A percentile compares a stretch with the other conserved stretches of the same genome.
Conservation (phyloP, 495 filamentous ascomycete species). For the Annulohypoxylon nitens region DNA sequence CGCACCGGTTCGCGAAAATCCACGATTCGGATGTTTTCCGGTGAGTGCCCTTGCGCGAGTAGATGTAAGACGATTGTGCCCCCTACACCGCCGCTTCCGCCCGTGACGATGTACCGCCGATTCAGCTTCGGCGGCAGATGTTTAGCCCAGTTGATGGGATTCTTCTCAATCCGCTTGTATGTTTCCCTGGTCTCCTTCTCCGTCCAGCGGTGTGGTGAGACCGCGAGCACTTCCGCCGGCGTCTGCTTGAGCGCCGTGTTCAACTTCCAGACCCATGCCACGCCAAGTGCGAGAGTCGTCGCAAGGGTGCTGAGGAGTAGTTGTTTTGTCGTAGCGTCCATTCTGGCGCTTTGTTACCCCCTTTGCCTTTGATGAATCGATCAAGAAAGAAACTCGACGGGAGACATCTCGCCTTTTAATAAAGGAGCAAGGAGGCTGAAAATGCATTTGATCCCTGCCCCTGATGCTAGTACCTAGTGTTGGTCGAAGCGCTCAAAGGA, state of each 20-base stretch:
- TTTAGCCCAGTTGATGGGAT: constrained; percentile 62
- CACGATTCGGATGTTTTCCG: constrained; percentile 66
- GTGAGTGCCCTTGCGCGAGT: constrained; percentile 65
- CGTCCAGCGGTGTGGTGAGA: constrained; percentile 67
- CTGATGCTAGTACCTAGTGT: background rate
- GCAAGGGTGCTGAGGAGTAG: constrained; percentile 27
- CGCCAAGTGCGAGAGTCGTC: constrained; percentile 46
- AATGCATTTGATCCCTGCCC: background rate
- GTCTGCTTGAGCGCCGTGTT: constrained; percentile 63
- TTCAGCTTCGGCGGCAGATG: constrained; percentile 66
- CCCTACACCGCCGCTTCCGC: constrained; percentile 71
- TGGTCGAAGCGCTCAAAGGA: background rate
- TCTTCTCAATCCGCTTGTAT: constrained; percentile 61
- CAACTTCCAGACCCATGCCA: constrained; percentile 64
- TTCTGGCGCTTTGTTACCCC: background rate
- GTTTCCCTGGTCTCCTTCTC: constrained; percentile 60
- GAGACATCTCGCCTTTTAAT: background rate
- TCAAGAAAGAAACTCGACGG: background rate
- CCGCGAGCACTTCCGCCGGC: constrained; percentile 59
- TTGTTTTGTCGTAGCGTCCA: constrained; percentile 37
- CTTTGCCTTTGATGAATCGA: background rate
- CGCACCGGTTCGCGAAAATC: constrained; percentile 63
- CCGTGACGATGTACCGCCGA: constrained; percentile 69
- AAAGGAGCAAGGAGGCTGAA: constrained; percentile 1
- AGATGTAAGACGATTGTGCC: constrained; percentile 68